Base-by-base conservation (phyloP, 2,329 filamentous ascomycete genomes). In the Paraconiothyrium sp. region DNA sequence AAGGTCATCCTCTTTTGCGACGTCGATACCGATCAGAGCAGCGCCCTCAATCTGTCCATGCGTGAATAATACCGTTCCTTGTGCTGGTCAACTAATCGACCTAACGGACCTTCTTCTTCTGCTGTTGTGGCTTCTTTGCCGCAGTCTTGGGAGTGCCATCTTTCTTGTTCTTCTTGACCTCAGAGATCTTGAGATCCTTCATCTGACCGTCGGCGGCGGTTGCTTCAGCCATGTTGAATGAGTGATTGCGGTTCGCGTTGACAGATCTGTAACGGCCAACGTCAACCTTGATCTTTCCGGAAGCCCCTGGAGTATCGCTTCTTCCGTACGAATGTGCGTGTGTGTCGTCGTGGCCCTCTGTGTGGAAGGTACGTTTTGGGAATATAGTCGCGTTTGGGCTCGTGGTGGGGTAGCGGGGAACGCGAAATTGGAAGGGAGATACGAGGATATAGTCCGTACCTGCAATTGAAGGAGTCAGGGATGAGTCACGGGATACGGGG, bases 1-100 rank as follows among this genome's bases (percentile, higher is more conserved):
- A 78, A 99, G 95, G 82, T 98, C 93, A 51, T 92, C 90, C 52
- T 90, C 84, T 82, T 97, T 98, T 66, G 87, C 86, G 63, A 91
- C 89, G 66, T 94, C 95, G 74, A 97, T 97, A 67, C 94, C 94
- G 72, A 95, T 96, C 67, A 96, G 77, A 57, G 86, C 86, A 56
- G 86, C 84, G 51, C 86, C 87, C 47, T 88, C 86, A 50, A 83
- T 84, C 80, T 82, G 76, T 69, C 46, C 37, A 48, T 46, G 52
- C 51, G 70, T 76, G 59, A 75, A 71, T 39, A 64, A 51, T 37
- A 37, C 24, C n/a, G 49, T 43, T 55, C 50, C 4, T 27, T 44
- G 5, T n/a, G 4, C 30, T 48, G 30, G 14, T 39, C 27, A 47
- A 6, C 24, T n/a, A 22, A 24, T 24, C 16, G 16, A 27, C 35